phyloP scores from a whole-genome alignment of 164 flowering plant species.

The Litsea cubeba region DNA sequence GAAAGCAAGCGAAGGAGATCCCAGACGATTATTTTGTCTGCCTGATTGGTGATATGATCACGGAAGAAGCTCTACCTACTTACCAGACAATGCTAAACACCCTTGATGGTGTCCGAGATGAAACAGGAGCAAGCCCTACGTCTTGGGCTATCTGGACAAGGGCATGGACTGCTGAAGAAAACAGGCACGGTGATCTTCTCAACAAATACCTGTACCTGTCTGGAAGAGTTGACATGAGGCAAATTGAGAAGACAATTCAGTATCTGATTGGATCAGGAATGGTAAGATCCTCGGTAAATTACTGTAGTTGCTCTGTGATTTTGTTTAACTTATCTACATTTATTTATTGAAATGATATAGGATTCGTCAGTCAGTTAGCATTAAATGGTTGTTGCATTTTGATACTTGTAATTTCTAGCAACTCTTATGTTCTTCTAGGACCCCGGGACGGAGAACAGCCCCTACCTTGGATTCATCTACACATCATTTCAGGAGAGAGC shows the following conservation, averaged over 20 bases:
- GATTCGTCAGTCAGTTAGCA: background rate
- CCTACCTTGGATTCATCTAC: slow-evolving; percentile 74
- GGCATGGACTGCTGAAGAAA: slow-evolving; percentile 71
- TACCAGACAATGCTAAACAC: slow-evolving; percentile 55
- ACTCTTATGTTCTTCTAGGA: slow-evolving; percentile 31
- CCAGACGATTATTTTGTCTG: slow-evolving; percentile 71
- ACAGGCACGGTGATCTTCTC: slow-evolving; percentile 58
- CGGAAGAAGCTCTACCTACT: slow-evolving; percentile 58
- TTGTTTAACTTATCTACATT: background rate
- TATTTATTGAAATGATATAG: background rate
- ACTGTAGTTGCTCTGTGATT: background rate
- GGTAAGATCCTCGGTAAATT: slow-evolving; percentile 32
- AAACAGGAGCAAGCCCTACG: slow-evolving; percentile 72
- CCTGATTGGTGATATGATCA: slow-evolving; percentile 69
- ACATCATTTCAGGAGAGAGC: slow-evolving; percentile 85
- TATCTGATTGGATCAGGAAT: slow-evolving; percentile 74
- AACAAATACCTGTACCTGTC: slow-evolving; percentile 61
- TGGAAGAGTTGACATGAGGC: slow-evolving; percentile 70
- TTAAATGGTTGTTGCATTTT: background rate
- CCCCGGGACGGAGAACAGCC: slow-evolving; percentile 69
- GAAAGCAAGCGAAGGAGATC: slow-evolving; percentile 57
- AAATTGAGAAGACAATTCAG: slow-evolving; percentile 71
- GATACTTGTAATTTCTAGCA: background rate
- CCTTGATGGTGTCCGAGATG: slow-evolving; percentile 55
- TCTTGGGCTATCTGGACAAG: slow-evolving; percentile 78